phyloP scores from a whole-genome alignment of 1,139 yeast genomes.

The Kodamaea suecica region DNA sequence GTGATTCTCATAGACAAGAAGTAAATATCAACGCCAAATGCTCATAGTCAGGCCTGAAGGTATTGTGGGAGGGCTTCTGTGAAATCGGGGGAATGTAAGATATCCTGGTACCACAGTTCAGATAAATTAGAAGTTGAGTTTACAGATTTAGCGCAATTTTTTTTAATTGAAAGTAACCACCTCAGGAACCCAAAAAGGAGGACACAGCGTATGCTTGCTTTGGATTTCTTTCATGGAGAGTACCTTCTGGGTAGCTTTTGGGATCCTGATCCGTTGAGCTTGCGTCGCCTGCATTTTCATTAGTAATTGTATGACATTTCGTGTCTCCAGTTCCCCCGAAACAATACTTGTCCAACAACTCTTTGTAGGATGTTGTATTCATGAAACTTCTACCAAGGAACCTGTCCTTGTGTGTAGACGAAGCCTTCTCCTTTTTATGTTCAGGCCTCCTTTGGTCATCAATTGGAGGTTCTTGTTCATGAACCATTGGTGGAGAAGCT shows the following conservation, averaged over 20 bases:
- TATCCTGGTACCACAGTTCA: too few relatives aligned
- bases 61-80: too few relatives aligned
- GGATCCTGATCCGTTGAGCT: not conserved
- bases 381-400: conserved; percentile 17
- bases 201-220: conserved; percentile 24
- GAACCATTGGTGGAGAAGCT: not conserved
- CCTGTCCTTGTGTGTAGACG: conserved; percentile 1
- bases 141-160: too few relatives aligned
- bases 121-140: too few relatives aligned
- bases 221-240: not conserved
- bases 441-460: too few relatives aligned
- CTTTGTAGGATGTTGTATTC: conserved; percentile 64
- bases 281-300: conserved; percentile 3
- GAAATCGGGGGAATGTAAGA: too few relatives aligned
- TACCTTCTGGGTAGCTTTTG: too few relatives aligned
- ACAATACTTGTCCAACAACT: conserved; percentile 69
- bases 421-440: not conserved
- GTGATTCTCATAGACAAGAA: too few relatives aligned
- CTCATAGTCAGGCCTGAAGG: too few relatives aligned
- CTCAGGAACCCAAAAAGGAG: conserved; percentile 23
- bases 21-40: too few relatives aligned
- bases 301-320: conserved; percentile 9
- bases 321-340: conserved; percentile 36
- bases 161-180: too few relatives aligned
- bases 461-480: not conserved